Evolutionary conservation across 768 basidiomycete genomes (phyloP).

Genomic region (Stropharia rugosoannulata): DNA sequence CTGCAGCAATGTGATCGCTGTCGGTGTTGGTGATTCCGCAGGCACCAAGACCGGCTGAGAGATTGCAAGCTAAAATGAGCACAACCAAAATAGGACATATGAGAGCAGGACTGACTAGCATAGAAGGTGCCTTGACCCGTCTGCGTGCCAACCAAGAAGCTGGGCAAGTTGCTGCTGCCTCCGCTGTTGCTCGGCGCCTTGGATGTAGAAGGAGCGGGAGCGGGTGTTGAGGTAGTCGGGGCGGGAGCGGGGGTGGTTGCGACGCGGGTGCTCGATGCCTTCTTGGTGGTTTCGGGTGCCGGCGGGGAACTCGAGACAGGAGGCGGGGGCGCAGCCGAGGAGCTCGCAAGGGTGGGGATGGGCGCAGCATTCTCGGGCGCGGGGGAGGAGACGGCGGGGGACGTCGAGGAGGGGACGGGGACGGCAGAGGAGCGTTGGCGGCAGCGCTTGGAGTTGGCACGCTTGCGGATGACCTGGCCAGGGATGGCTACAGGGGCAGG

Average conservation of each 20-base stretch:
- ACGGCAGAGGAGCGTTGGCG: slow-evolving; percentile 30
- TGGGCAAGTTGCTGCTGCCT: slow-evolving; percentile 25
- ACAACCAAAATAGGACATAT: neutral
- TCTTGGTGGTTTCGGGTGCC: slow-evolving; percentile 18
- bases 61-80: slow-evolving; percentile 4
- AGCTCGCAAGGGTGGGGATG: slow-evolving; percentile 11
- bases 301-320: slow-evolving; percentile 1
- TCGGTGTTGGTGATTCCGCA: slow-evolving; percentile 60
- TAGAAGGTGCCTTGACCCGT: slow-evolving; percentile 60
- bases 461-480: slow-evolving; percentile 22
- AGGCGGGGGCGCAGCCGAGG: neutral
- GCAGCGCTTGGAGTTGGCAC: slow-evolving; percentile 34
- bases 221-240: slow-evolving; percentile 15
- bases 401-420: slow-evolving; percentile 11
- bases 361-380: slow-evolving; percentile 1
- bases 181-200: slow-evolving; percentile 7
- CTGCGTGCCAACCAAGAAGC: slow-evolving; percentile 49
- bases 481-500: slow-evolving; percentile 26
- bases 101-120: slow-evolving; percentile 29
- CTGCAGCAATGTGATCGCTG: slow-evolving; percentile 54
- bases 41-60: slow-evolving; percentile 56
- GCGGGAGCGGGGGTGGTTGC: slow-evolving; percentile 12
- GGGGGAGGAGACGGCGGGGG: slow-evolving; percentile 6
- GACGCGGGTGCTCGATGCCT: neutral
- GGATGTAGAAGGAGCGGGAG: slow-evolving; percentile 18